Evolutionary conservation across 1,284 basidiomycete genomes (phyloP).

Genomic region (Trichosporon faecale): DNA sequence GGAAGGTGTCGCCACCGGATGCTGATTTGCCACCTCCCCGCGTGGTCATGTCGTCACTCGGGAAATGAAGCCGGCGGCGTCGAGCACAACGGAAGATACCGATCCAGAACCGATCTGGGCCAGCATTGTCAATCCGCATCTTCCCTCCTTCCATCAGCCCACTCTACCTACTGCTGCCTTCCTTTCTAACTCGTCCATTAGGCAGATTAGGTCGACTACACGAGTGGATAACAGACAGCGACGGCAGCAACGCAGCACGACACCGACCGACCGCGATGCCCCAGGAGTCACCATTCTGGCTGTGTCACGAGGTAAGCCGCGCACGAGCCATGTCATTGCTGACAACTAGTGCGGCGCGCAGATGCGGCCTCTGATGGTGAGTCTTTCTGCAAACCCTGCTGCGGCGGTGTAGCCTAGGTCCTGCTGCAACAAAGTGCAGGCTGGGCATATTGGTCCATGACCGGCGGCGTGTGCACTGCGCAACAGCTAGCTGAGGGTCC

Average conservation of each 20-base stretch:
- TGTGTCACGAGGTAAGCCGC: neutral
- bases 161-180: neutral
- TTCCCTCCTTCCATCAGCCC: neutral
- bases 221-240: neutral
- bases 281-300: slow-evolving; percentile 1
- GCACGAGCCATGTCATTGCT: slow-evolving; percentile 9
- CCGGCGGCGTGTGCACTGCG: too few species aligned
- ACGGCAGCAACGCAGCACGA: neutral
- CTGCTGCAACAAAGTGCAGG: too few species aligned
- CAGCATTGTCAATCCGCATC: neutral
- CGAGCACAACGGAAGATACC: neutral
- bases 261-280: neutral
- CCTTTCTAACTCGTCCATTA: neutral
- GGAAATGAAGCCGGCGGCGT: neutral
- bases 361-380: slow-evolving; percentile 42
- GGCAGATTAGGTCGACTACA: too few species aligned
- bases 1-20: neutral
- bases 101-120: neutral
- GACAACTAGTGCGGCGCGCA: slow-evolving; percentile 41
- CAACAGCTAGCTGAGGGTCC: too few species aligned
- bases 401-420: too few species aligned
- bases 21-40: slow-evolving; percentile 1
- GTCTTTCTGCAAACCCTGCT: neutral
- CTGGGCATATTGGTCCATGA: neutral
- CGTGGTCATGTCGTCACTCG: neutral